Conservation (phyloP, 129 eudicot species). For the Saussurea involucrata region DNA sequence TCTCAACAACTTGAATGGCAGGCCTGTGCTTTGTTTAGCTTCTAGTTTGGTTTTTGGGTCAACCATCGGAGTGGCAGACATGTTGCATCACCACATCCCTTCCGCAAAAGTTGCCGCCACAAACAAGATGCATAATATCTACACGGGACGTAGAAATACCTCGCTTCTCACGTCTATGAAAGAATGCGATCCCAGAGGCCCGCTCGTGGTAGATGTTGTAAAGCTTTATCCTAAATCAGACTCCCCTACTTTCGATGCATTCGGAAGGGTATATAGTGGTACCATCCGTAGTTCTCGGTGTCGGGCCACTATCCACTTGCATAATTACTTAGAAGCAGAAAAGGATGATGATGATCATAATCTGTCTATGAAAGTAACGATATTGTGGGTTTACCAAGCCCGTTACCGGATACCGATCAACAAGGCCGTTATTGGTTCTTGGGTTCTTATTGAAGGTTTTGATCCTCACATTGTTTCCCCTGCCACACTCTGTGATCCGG, state of each 20-base stretch:
- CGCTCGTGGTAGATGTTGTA: slow-evolving; percentile 84
- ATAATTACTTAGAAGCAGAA: slow-evolving; percentile 70
- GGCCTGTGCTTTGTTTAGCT: slow-evolving; percentile 81
- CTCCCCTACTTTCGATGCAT: slow-evolving; percentile 89
- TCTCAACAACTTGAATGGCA: slow-evolving; percentile 64
- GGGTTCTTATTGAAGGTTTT: slow-evolving; percentile 98
- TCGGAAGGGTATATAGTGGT: slow-evolving; percentile 97
- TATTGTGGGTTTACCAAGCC: slow-evolving; percentile 90
- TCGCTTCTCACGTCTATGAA: slow-evolving; percentile 65
- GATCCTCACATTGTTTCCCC: slow-evolving; percentile 93
- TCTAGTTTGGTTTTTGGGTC: slow-evolving; percentile 92
- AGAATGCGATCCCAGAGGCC: slow-evolving; percentile 73
- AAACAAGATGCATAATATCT: slow-evolving; percentile 74
- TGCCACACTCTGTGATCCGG: slow-evolving; percentile 74
- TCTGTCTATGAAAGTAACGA: slow-evolving; percentile 87
- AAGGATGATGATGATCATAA: slow-evolving; percentile 79
- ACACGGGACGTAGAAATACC: slow-evolving; percentile 72
- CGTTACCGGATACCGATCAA: slow-evolving; percentile 84
- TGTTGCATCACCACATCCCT: slow-evolving; percentile 86
- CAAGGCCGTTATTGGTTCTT: slow-evolving; percentile 90
- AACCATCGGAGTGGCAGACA: slow-evolving; percentile 92
- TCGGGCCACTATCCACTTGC: neutral
- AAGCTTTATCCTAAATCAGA: slow-evolving; percentile 86
- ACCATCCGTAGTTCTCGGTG: slow-evolving; percentile 26
- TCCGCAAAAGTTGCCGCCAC: slow-evolving; percentile 71